phyloP scores from a whole-genome alignment of 225 moss, liverwort and hornwort species.

The Asterella californica region DNA sequence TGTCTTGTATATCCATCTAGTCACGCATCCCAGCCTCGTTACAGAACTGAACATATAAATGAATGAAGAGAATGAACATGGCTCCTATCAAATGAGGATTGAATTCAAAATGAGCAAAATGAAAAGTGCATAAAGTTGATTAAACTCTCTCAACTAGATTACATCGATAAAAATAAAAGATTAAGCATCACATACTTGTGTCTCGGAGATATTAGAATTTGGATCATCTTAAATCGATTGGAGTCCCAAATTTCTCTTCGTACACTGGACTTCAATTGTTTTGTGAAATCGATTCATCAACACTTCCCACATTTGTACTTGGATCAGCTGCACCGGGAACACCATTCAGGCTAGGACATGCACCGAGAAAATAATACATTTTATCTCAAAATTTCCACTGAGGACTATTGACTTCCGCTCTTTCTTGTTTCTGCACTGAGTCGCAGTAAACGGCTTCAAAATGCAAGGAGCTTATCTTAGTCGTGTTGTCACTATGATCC shows the following conservation, averaged over 20 bases:
- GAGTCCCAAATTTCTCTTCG: not conserved
- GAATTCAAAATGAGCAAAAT: too few species aligned
- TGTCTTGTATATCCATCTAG: not conserved
- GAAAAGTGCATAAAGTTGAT: too few species aligned
- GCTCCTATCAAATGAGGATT: too few species aligned
- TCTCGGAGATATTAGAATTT: not conserved
- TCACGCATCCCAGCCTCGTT: not conserved
- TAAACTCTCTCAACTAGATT: too few species aligned
- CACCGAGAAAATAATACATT: not conserved
- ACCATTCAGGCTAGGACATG: not conserved
- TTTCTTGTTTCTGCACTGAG: not conserved
- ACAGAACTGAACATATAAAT: not conserved
- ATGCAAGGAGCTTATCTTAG: not conserved
- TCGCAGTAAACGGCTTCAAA: not conserved
- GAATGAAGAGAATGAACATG: too few species aligned
- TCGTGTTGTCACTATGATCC: not conserved
- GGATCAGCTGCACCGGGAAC: not conserved
- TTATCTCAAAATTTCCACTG: not conserved
- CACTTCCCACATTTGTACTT: not conserved
- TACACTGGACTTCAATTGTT: not conserved
- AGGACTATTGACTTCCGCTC: not conserved
- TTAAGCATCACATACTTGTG: not conserved
- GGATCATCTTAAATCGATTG: not conserved
- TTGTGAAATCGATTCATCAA: not conserved
- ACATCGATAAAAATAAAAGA: too few species aligned